phyloP scores from a whole-genome alignment of 345 rosid genomes.

The Eucalyptus curtisii region DNA sequence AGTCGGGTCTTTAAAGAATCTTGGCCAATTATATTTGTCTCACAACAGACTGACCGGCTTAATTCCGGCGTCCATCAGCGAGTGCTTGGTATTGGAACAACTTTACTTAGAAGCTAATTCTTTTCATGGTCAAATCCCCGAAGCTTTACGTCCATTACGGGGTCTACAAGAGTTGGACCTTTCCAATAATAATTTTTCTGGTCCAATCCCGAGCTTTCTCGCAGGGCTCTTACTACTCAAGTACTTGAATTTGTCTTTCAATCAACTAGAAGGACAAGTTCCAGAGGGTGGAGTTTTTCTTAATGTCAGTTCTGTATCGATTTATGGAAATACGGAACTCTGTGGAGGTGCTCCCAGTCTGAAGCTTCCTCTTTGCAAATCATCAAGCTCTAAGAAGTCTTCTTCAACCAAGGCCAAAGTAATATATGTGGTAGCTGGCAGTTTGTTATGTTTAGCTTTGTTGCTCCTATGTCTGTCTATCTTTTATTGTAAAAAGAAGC shows the following conservation, averaged over 20 bases:
- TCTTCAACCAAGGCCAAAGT: background rate
- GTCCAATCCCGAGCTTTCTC: background rate
- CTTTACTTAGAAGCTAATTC: background rate
- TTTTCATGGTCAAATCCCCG: background rate
- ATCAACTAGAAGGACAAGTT: background rate
- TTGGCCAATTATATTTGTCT: background rate
- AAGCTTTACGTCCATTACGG: background rate
- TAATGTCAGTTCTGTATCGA: background rate
- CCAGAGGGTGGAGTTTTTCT: background rate
- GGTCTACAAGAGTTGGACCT: background rate
- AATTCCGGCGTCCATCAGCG: accelerated
- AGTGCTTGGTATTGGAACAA: background rate
- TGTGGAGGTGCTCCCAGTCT: accelerated
- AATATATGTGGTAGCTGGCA: background rate
- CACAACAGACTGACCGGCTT: background rate
- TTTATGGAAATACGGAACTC: background rate
- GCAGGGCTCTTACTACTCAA: accelerated
- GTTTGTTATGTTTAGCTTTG: background rate
- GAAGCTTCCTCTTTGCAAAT: background rate
- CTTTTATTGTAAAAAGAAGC: background rate
- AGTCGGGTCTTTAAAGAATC: background rate
- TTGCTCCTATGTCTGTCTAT: background rate
- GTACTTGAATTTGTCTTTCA: background rate
- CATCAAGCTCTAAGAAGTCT: background rate
- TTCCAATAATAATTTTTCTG: background rate